Conservation (phyloP, 176 grass and related monocot species). For the Musa troglodytarum region DNA sequence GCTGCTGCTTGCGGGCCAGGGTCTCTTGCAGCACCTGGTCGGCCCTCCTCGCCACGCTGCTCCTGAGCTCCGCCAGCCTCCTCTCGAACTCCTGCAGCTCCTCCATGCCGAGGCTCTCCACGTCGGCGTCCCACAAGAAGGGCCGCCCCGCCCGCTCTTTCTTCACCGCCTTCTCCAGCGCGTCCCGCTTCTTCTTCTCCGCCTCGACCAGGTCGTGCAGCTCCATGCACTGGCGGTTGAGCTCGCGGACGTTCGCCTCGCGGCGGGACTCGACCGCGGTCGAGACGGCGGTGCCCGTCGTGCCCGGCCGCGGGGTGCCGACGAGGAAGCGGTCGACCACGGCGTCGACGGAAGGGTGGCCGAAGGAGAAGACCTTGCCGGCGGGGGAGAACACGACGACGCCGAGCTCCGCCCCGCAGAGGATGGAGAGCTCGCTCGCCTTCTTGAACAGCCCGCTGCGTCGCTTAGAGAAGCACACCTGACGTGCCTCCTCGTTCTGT, state of each 20-base stretch:
- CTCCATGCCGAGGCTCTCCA: slow-evolving; percentile 19
- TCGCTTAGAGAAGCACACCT: slow-evolving; percentile 31
- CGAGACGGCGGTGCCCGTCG: neutral
- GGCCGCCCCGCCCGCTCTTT: neutral
- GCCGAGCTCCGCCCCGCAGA: slow-evolving; percentile 24
- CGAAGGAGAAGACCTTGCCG: slow-evolving; percentile 31
- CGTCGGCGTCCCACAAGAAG: slow-evolving; percentile 19
- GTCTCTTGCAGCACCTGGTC: slow-evolving; percentile 30
- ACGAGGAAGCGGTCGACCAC: slow-evolving; percentile 22
- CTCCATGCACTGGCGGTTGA: slow-evolving; percentile 26
- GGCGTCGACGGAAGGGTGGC: slow-evolving; percentile 29
- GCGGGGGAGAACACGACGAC: slow-evolving; percentile 28
- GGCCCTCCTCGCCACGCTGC: slow-evolving; percentile 9
- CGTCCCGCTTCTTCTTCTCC: slow-evolving; percentile 20
- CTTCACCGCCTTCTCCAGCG: slow-evolving; percentile 9
- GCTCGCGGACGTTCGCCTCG: slow-evolving; percentile 13
- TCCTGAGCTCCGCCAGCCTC: slow-evolving; percentile 22
- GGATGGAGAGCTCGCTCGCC: slow-evolving; percentile 29
- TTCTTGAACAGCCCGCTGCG: slow-evolving; percentile 27
- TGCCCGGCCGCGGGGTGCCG: neutral
- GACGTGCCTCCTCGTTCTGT: slow-evolving; percentile 31
- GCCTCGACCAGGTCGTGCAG: slow-evolving; percentile 18
- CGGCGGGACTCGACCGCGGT: neutral
- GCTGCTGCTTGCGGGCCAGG: slow-evolving; percentile 10
- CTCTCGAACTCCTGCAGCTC: slow-evolving; percentile 28